Evolutionary conservation across 192 early-diverging fungal species (phyloP), one percentile per base, ranked within the genome.

Genomic region (Backusella morwellensis): DNA sequence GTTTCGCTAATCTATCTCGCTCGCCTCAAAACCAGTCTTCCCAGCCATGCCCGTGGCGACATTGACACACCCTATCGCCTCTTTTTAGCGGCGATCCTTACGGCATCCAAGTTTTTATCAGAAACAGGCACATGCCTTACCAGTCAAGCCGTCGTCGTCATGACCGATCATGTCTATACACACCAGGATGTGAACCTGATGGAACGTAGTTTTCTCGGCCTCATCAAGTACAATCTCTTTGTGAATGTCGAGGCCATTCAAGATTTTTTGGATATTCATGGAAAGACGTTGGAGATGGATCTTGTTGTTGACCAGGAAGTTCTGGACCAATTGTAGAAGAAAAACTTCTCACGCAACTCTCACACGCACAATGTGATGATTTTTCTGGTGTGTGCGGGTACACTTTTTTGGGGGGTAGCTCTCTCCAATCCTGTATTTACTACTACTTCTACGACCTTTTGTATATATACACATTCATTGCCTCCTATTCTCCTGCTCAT

Each of bases 21-120:
- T 52, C 81, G 91, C 38, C 85, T 94, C 35, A 89, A 92, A 74
- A 85, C 78, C 23, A 82, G 84, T 23, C 70, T 94, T 69, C 90
- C 91, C 0, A 75, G 78, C 52, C 83, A 85, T 36, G 93, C 93
- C 36, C 87, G 89, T 26, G 91, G 91, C 3, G 89, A 90, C 63
- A 82, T 85, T 15, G 93, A 92, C 74, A 92, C 93, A 17, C 93
- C 93, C 21, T 92, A 92, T 74, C 85, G 89, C 44, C 88, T 94
- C 21, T 92, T 94, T 71, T 72, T 94, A 68, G 90, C 90, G 0
- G 87, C 93, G 14, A 82, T 94, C 63, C 80, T 94, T 52, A 85
- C 91, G 7, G 91, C 92, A 3, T 86, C 86, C 73, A 94, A 94
- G 82, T 92, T 88, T 85, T 50, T 86, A 54, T 82, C 77, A 3